Evolutionary conservation across 345 rosid species (phyloP).

Genomic region (Cardamine resedifolia): DNA sequence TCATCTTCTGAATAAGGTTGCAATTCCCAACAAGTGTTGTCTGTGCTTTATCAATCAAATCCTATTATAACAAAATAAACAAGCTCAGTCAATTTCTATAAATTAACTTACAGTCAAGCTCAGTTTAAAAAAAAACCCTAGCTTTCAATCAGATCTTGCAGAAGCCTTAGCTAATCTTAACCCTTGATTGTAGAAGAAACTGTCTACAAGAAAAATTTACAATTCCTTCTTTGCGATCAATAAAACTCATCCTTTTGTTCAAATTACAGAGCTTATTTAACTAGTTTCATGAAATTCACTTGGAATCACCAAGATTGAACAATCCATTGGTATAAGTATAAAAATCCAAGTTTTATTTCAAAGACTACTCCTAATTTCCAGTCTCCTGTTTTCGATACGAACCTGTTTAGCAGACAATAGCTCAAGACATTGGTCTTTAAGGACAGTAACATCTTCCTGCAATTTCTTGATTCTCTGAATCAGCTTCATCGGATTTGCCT

Average conservation of each 20-base stretch:
- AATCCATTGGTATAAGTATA: neutral
- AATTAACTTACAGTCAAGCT: neutral
- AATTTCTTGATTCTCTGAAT: slow-evolving; percentile 72
- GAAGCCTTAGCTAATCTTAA: neutral
- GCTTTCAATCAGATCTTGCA: neutral
- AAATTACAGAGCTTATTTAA: neutral
- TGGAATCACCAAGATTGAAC: neutral
- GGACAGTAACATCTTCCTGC: slow-evolving; percentile 58
- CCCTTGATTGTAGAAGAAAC: neutral
- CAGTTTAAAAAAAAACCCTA: neutral
- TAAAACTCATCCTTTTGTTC: neutral
- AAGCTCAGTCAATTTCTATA: neutral
- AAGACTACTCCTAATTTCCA: neutral
- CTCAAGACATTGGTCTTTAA: slow-evolving; percentile 77
- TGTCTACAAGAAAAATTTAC: neutral
- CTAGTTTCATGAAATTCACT: neutral
- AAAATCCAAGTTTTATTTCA: neutral
- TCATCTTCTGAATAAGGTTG: slow-evolving; percentile 62
- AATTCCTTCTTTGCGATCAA: neutral
- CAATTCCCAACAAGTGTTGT: slow-evolving; percentile 72
- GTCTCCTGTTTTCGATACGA: neutral
- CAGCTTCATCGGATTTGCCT: slow-evolving; percentile 90
- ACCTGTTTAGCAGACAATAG: slow-evolving; percentile 93
- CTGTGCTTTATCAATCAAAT: slow-evolving; percentile 84
- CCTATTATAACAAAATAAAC: slow-evolving; percentile 45